Evolutionary conservation across 2,329 filamentous ascomycete genomes (phyloP).

Genomic region (Penicillium palitans): DNA sequence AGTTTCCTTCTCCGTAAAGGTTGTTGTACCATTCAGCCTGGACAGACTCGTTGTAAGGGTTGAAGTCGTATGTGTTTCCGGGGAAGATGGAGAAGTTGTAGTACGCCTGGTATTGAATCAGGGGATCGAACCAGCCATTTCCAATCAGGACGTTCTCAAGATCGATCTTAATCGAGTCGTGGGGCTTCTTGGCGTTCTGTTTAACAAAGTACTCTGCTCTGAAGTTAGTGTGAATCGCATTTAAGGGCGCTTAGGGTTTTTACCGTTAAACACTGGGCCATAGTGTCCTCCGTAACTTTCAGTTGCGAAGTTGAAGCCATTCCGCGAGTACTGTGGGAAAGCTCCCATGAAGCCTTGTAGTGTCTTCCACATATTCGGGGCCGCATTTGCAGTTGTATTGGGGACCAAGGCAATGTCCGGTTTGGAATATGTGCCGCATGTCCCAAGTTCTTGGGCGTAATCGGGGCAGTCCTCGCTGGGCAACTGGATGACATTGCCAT

Average conservation of each 20-base stretch:
- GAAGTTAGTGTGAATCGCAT: background rate
- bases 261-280: conserved; percentile 1
- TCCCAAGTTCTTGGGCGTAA: background rate
- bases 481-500: background rate
- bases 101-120: conserved; percentile 42
- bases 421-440: conserved; percentile 5
- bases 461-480: background rate
- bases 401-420: conserved; percentile 53
- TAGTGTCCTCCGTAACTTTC: conserved; percentile 3
- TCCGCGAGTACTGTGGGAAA: conserved; percentile 54
- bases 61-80: conserved; percentile 39
- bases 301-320: conserved; percentile 49
- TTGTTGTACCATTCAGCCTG: conserved; percentile 4
- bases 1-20: conserved; percentile 4
- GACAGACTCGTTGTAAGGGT: conserved; percentile 18
- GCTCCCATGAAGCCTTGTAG: conserved; percentile 64
- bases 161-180: conserved; percentile 3
- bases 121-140: conserved; percentile 43
- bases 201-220: background rate
- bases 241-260: no score
- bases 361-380: conserved; percentile 62
- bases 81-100: conserved; percentile 42
- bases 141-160: conserved; percentile 39
- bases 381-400: conserved; percentile 54
- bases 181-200: background rate